phyloP scores from a whole-genome alignment of 2,329 filamentous ascomycete species.

The Hypoxylon sp. region DNA sequence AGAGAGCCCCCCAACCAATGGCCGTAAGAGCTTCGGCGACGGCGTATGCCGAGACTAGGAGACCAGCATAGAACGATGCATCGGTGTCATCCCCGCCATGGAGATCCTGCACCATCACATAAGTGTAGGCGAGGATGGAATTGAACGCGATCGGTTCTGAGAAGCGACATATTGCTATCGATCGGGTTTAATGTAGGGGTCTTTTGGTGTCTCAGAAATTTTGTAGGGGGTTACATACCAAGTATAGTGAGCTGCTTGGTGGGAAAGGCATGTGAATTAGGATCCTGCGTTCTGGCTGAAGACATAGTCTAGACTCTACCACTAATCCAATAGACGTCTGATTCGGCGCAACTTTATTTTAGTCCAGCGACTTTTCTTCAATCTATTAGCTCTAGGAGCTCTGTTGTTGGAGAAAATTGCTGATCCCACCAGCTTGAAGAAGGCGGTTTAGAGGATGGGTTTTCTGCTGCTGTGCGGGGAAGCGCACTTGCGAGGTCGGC shows the following conservation, averaged over 20 bases:
- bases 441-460: constrained; percentile 7
- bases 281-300: constrained; percentile 35
- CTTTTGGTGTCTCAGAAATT: neutral
- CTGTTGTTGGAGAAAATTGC: constrained; percentile 39
- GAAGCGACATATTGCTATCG: constrained; percentile 61
- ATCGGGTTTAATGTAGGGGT: constrained; percentile 6
- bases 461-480: constrained; percentile 39
- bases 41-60: constrained; percentile 62
- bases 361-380: constrained; percentile 20
- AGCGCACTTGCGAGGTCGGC: constrained; percentile 37
- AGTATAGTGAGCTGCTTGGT: constrained; percentile 62
- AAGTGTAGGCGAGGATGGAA: constrained; percentile 62
- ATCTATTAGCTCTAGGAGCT: constrained; percentile 25
- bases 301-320: constrained; percentile 29
- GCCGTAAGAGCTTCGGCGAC: constrained; percentile 61
- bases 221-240: constrained; percentile 49
- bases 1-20: constrained; percentile 60
- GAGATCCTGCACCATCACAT: constrained; percentile 60
- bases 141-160: constrained; percentile 63
- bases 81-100: constrained; percentile 56
- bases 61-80: constrained; percentile 65
- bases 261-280: constrained; percentile 56
- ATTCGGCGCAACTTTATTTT: neutral
- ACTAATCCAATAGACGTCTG: constrained; percentile 7
- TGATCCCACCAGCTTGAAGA: constrained; percentile 39